These are phyloP conservation scores for Eutrema yunnanense DNA, from an alignment of 345 rosid genomes.

Conservation along the genomic window DNA sequence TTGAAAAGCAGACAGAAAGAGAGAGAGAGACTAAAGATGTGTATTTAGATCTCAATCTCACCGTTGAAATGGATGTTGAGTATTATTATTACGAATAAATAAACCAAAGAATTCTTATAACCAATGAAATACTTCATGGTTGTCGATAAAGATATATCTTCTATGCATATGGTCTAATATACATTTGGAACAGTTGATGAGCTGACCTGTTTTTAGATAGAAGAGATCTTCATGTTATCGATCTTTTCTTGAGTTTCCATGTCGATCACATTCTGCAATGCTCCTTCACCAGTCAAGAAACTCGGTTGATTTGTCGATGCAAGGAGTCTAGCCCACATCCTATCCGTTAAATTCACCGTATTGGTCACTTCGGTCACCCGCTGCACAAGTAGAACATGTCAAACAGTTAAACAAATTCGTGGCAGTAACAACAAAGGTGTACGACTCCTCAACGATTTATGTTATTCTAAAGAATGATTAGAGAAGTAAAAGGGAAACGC, in stretches of 20 bases:
- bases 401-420: neutral
- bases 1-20: neutral
- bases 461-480: neutral
- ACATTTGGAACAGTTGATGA: neutral
- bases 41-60: neutral
- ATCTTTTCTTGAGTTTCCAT: constrained; percentile 31
- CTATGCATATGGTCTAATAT: neutral
- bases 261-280: constrained; percentile 29
- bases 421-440: neutral
- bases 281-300: constrained; percentile 49
- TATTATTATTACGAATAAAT: constrained; percentile 23
- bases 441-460: neutral
- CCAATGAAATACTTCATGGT: neutral
- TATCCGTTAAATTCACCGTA: constrained; percentile 76
- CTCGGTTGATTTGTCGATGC: constrained; percentile 93
- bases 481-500: constrained; percentile 19
- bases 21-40: neutral
- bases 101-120: constrained; percentile 16
- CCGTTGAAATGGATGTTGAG: neutral
- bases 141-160: neutral
- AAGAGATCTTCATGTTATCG: constrained; percentile 37
- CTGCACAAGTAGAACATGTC: constrained; percentile 43
- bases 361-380: constrained; percentile 68
- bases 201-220: constrained; percentile 30
- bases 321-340: constrained; percentile 98